A percentile compares a stretch with the other conserved stretches of the same genome.
These are phyloP conservation scores for Mercurialis annua DNA, from an alignment of 345 rosid species.

Conservation along the genomic window DNA sequence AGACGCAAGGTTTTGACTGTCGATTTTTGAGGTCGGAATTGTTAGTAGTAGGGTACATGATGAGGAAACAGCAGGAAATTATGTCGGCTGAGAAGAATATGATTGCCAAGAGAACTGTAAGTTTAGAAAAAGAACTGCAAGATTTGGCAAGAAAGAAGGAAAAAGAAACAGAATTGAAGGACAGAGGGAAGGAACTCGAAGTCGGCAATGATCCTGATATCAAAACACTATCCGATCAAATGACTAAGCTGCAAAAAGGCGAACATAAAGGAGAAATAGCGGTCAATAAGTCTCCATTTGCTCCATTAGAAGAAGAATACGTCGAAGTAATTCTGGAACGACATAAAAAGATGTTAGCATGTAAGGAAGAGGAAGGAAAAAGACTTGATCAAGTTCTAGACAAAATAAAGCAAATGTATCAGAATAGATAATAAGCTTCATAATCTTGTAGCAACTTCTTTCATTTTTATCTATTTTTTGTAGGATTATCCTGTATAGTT, in stretches of 20 bases:
- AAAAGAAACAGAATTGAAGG: slow-evolving; percentile 3
- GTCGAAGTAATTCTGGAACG: slow-evolving; percentile 13
- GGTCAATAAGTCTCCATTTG: neutral
- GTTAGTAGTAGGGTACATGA: slow-evolving; percentile 19
- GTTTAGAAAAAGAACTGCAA: slow-evolving; percentile 16
- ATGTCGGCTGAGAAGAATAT: slow-evolving; percentile 21
- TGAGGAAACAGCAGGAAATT: slow-evolving; percentile 19
- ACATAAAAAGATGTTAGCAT: slow-evolving; percentile 21
- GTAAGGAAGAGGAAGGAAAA: slow-evolving; percentile 25
- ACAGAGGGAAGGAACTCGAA: neutral
- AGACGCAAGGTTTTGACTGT: slow-evolving; percentile 31
- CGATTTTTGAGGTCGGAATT: slow-evolving; percentile 31
- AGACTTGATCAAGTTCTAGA: slow-evolving; percentile 21
- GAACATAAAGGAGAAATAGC: slow-evolving; percentile 1
- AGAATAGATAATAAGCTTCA: too few species aligned
- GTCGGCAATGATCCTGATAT: neutral
- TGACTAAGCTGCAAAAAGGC: neutral
- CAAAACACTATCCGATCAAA: neutral
- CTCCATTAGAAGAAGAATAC: slow-evolving; percentile 12
- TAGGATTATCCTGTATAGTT: neutral
- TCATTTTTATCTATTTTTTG: slow-evolving; percentile 4
- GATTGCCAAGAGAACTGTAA: slow-evolving; percentile 17
- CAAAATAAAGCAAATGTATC: slow-evolving; percentile 16
- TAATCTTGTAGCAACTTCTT: too few species aligned
- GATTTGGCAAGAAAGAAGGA: slow-evolving; percentile 5